Conservation (phyloP, 805 yeast genomes). For the Candida palmyrensis region DNA sequence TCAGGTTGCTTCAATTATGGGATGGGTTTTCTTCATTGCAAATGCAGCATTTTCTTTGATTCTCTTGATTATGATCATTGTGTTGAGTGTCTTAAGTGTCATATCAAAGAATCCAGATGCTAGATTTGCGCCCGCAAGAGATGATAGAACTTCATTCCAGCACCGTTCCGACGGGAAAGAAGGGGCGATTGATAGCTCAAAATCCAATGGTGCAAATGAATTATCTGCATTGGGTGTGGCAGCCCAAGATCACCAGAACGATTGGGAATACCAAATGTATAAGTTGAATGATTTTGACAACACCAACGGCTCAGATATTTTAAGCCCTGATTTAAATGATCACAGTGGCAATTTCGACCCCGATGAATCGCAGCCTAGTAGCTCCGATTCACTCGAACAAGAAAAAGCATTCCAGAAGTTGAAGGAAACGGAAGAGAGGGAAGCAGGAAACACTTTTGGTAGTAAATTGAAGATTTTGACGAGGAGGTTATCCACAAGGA, state of each 20-base stretch:
- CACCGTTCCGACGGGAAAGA: conserved; percentile 30
- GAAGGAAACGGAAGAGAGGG: not conserved
- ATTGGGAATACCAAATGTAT: conserved; percentile 69
- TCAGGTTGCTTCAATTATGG: conserved; percentile 80
- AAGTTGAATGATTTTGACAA: conserved; percentile 29
- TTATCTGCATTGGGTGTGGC: conserved; percentile 72
- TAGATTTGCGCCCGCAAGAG: conserved; percentile 81
- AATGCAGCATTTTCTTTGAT: conserved; percentile 86
- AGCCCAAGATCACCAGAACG: conserved; percentile 73
- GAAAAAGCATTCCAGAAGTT: conserved; percentile 1
- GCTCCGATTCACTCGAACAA: conserved; percentile 1
- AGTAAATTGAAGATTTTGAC: conserved; percentile 40
- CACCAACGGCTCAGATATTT: conserved; percentile 10
- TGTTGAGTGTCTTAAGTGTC: conserved; percentile 56
- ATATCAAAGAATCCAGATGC: conserved; percentile 85
- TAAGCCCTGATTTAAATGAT: too few species aligned
- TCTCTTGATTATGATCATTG: conserved; percentile 64
- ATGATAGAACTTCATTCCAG: conserved; percentile 90
- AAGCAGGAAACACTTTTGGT: conserved; percentile 23
- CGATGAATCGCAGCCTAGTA: too few species aligned
- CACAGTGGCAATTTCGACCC: too few species aligned
- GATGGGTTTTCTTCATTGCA: conserved; percentile 80
- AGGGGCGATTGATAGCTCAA: conserved; percentile 21
- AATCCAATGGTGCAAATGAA: conserved; percentile 35
- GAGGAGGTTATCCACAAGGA: conserved; percentile 33